Evolutionary conservation across 192 early-diverging fungal genomes (phyloP).

Genomic region (Rhizophagus prolifer): DNA sequence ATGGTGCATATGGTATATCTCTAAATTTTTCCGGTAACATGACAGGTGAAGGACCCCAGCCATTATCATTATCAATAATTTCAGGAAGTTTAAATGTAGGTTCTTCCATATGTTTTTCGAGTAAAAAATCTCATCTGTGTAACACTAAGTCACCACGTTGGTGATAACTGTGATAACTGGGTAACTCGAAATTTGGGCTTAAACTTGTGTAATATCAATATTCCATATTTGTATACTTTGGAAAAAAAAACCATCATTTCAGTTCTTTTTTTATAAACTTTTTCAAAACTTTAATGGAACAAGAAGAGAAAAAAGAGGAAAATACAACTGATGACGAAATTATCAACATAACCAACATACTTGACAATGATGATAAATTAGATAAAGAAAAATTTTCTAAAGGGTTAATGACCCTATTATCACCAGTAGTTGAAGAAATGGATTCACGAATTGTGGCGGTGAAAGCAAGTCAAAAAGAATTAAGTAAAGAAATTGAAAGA

Average conservation of each 20-base stretch:
- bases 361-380: background rate
- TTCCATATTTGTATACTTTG: too few relatives aligned
- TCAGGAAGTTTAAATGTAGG: slow-evolving; percentile 71
- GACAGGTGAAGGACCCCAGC: slow-evolving; percentile 81
- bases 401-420: slow-evolving; percentile 45
- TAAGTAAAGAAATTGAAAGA: slow-evolving; percentile 58
- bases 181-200: too few relatives aligned
- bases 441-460: slow-evolving; percentile 51
- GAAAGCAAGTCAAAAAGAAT: slow-evolving; percentile 52
- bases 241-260: too few relatives aligned
- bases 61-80: slow-evolving; percentile 78
- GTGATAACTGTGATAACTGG: too few relatives aligned
- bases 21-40: slow-evolving; percentile 64
- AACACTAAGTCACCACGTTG: too few relatives aligned
- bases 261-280: too few relatives aligned
- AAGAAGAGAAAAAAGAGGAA: background rate
- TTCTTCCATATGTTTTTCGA: background rate
- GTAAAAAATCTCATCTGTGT: too few relatives aligned
- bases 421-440: slow-evolving; percentile 52
- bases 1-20: slow-evolving; percentile 93
- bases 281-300: background rate
- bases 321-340: background rate
- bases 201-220: too few relatives aligned
- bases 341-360: background rate
- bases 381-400: slow-evolving; percentile 36